Evolutionary conservation across 768 basidiomycete genomes (phyloP).

Genomic region (Lentinula sp.): DNA sequence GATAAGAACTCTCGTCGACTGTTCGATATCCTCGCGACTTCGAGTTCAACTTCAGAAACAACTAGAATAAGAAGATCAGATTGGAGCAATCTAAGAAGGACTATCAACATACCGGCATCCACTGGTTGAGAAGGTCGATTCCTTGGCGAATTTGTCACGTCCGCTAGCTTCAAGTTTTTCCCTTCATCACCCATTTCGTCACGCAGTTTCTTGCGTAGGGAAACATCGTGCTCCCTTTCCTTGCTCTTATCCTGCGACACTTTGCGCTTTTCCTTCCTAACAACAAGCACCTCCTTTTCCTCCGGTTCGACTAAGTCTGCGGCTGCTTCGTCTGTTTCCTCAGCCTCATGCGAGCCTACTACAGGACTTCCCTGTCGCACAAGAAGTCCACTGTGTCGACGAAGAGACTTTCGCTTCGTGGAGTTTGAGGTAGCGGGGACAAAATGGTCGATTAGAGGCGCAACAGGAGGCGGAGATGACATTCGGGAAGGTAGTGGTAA

Average conservation of each 20-base stretch:
- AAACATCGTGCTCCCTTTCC: conserved; percentile 19
- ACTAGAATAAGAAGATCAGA: conserved; percentile 7
- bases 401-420: conserved; percentile 30
- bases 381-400: conserved; percentile 53
- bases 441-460: conserved; percentile 16
- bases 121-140: conserved; percentile 37
- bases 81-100: background rate
- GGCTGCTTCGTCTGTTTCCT: conserved; percentile 46
- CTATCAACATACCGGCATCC: conserved; percentile 27
- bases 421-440: conserved; percentile 10
- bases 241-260: conserved; percentile 30
- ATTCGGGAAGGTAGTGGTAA: conserved; percentile 40
- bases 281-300: conserved; percentile 26
- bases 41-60: conserved; percentile 13
- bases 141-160: conserved; percentile 56
- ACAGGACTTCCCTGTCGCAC: conserved; percentile 63
- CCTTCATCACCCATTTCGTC: conserved; percentile 18
- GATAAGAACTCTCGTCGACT: conserved; percentile 19
- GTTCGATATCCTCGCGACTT: conserved; percentile 9
- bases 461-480: conserved; percentile 29
- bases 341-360: conserved; percentile 60
- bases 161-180: conserved; percentile 49
- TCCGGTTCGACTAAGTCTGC: conserved; percentile 25
- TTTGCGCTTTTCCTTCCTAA: conserved; percentile 39
- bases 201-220: conserved; percentile 5